Base-by-base conservation (phyloP, 805 yeast genomes). In the Wickerhamomyces bisporus region DNA sequence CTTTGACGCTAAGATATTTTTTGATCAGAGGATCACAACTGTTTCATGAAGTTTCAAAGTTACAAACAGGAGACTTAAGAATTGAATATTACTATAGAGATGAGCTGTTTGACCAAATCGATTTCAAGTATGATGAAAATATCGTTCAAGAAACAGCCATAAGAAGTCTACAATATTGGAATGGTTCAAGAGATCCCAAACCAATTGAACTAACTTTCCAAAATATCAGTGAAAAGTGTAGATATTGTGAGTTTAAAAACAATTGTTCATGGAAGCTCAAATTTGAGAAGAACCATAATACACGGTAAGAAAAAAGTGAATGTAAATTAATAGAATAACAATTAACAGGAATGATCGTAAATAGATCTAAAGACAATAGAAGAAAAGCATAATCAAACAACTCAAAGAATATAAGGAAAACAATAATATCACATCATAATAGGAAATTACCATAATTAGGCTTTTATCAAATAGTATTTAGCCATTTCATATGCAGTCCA, bases 401-500 rank as follows among this genome's bases (percentile, higher is more conserved):
- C n/a, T n/a, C n/a, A n/a, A n/a, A 14, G 27, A 6, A 35, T 33
- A 28, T 33, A 38, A 33, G 32, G 18, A 30, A 12, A 8, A 27
- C 14, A 16, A 23, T 30, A 17, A 37, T 18, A 14, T 28, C 32
- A 4, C n/a, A 26, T 34, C 28, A 14, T 27, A 27, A n/a, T n/a
- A n/a, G n/a, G n/a, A n/a, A n/a, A n/a, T n/a, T n/a, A n/a, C n/a
- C n/a, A n/a, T n/a, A n/a, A n/a, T n/a, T n/a, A n/a, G n/a, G n/a
- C 35, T 16, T 38, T 42, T 35, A 48, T 44, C 35, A 66, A 45
- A 39, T 63, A 61, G 45, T 62, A 65, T 41, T 91, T 91, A 31
- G 96, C 97, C 94, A 88, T 88, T 61, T 91, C 98, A 62, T 91
- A 91, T 18, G 95, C 87, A 2, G 98, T 91, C 98, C 98, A 91